phyloP scores from a whole-genome alignment of 352 stramenopile genomes.

The Globisporangium uncinulatum region DNA sequence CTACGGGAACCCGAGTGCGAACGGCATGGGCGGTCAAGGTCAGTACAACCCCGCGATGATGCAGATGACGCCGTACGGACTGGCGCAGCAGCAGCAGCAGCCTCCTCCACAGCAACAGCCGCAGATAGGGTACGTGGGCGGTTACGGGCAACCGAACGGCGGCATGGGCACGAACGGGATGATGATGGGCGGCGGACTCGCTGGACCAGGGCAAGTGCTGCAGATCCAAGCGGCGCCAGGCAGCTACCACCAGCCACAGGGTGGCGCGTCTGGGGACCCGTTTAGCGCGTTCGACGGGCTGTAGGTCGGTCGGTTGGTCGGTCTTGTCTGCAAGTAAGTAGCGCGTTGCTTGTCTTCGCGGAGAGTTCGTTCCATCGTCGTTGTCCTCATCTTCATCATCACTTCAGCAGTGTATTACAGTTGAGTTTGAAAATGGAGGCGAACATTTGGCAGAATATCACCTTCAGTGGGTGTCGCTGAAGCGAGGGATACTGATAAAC shows the following conservation, averaged over 20 bases:
- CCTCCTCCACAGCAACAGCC: conserved; percentile 16
- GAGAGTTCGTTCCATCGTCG: too few relatives aligned
- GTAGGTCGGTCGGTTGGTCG: conserved; percentile 18
- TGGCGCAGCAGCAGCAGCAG: conserved; percentile 19
- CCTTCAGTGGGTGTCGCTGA: too few relatives aligned
- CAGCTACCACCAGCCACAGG: conserved; percentile 34
- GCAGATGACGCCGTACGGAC: conserved; percentile 76
- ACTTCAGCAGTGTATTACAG: too few relatives aligned
- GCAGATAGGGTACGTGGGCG: conserved; percentile 41
- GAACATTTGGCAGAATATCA: too few relatives aligned
- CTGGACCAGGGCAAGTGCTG: conserved; percentile 55
- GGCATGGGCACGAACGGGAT: conserved; percentile 17
- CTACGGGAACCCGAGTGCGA: conserved; percentile 23
- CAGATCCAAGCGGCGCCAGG: conserved; percentile 50
- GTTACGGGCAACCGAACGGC: conserved; percentile 22
- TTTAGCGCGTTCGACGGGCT: conserved; percentile 81
- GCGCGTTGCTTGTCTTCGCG: too few relatives aligned
- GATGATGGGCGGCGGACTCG: conserved; percentile 29
- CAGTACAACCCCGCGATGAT: conserved; percentile 61
- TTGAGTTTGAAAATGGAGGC: too few relatives aligned
- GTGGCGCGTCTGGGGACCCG: conserved; percentile 35
- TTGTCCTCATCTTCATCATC: too few relatives aligned
- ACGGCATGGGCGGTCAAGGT: conserved; percentile 25
- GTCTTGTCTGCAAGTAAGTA: background rate
- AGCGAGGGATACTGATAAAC: too few relatives aligned